phyloP scores from a whole-genome alignment of 1,284 basidiomycete species.

The Macrocystidia cucumis region DNA sequence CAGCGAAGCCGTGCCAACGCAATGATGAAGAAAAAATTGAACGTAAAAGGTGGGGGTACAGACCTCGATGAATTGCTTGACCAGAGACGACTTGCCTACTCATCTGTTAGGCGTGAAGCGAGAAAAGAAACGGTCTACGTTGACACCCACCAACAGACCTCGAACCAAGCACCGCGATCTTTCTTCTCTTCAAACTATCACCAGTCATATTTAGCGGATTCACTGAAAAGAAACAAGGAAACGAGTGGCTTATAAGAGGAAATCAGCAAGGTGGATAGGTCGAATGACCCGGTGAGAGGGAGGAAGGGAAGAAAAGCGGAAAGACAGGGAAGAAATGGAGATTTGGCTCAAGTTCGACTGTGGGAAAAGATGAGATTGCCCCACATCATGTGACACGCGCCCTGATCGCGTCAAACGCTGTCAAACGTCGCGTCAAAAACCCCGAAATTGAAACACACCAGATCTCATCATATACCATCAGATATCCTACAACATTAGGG shows the following conservation, averaged over 20 bases:
- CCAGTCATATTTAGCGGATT: slow-evolving; percentile 26
- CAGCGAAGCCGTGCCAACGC: no score
- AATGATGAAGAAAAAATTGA: no score
- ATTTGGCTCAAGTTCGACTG: no score
- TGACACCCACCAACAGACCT: slow-evolving; percentile 41
- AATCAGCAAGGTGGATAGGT: slow-evolving; percentile 6
- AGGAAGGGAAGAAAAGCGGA: slow-evolving; percentile 10
- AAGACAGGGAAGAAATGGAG: no score
- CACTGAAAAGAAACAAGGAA: slow-evolving; percentile 8
- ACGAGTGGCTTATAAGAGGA: slow-evolving; percentile 7
- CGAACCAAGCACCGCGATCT: slow-evolving; percentile 45
- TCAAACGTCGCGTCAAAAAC: no score
- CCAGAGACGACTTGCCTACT: slow-evolving; percentile 42
- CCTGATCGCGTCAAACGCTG: no score
- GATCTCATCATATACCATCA: no score
- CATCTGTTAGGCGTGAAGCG: not conserved
- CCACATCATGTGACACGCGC: no score
- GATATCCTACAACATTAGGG: no score
- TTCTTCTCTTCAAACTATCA: slow-evolving; percentile 69
- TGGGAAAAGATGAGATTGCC: no score
- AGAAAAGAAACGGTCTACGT: slow-evolving; percentile 5
- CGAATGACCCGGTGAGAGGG: slow-evolving; percentile 1
- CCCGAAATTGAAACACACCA: no score
- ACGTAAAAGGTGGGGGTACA: slow-evolving; percentile 1
- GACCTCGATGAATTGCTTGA: slow-evolving; percentile 43